Conservation (phyloP, 805 yeast genomes). For the Saccharomycopsis sp. region DNA sequence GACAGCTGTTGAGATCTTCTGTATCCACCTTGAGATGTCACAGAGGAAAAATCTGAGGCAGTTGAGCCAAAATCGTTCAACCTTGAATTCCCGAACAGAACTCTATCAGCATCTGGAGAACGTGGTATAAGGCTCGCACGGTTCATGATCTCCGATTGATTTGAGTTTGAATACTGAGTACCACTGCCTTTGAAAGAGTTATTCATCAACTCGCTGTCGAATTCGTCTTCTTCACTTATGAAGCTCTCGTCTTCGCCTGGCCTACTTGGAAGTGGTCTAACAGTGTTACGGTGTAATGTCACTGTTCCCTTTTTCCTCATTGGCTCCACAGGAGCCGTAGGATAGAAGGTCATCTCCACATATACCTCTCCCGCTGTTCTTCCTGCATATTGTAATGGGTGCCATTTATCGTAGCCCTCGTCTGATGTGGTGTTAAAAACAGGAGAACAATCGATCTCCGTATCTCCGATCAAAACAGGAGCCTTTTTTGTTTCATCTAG, state of each 20-base stretch:
- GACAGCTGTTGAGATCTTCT: background rate
- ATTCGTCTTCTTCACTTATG: background rate
- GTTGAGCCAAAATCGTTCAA: too few species aligned
- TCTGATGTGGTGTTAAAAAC: constrained; percentile 57
- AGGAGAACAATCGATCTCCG: constrained; percentile 66
- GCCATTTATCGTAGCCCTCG: constrained; percentile 85
- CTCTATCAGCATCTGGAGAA: too few species aligned
- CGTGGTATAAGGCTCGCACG: too few species aligned
- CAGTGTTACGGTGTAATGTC: constrained; percentile 15
- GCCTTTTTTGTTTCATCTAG: constrained; percentile 78
- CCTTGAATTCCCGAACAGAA: too few species aligned
- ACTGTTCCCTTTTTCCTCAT: constrained; percentile 14
- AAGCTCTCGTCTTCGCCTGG: constrained; percentile 14
- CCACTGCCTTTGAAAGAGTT: background rate
- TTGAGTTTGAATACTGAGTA: background rate
- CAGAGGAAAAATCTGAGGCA: too few species aligned
- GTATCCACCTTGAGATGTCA: too few species aligned
- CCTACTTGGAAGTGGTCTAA: constrained; percentile 18
- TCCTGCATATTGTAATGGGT: constrained; percentile 53
- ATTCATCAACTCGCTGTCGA: background rate
- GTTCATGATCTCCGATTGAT: too few species aligned
- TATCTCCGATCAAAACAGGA: constrained; percentile 80
- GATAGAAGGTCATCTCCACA: constrained; percentile 87
- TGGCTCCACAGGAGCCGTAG: constrained; percentile 30
- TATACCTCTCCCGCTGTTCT: constrained; percentile 82